Conservation (phyloP, 2,329 filamentous ascomycete genomes). For the Xylaria sp. region DNA sequence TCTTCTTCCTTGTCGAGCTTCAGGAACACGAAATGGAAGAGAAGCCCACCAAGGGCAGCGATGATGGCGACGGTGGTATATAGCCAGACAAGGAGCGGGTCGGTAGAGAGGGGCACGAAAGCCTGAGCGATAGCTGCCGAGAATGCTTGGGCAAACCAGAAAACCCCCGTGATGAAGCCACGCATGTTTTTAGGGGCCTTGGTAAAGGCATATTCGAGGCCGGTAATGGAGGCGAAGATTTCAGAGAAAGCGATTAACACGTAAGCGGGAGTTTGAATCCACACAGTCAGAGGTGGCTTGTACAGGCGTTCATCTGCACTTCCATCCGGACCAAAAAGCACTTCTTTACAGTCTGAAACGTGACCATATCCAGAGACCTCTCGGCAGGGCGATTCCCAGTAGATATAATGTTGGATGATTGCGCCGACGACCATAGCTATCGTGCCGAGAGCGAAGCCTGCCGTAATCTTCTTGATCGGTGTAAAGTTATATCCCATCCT, state of each 20-base stretch:
- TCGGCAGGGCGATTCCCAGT: conserved; percentile 35
- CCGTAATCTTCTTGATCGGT: conserved; percentile 73
- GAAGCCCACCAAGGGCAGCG: conserved; percentile 67
- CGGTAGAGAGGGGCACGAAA: conserved; percentile 64
- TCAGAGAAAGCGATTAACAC: conserved; percentile 68
- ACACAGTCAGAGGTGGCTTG: conserved; percentile 68
- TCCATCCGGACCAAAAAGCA: conserved; percentile 28
- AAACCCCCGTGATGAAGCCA: conserved; percentile 69
- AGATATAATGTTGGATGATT: conserved; percentile 70
- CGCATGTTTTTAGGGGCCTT: conserved; percentile 78
- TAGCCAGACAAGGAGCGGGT: conserved; percentile 79
- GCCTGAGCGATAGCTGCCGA: conserved; percentile 70
- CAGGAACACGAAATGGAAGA: conserved; percentile 78
- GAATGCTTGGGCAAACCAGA: conserved; percentile 68
- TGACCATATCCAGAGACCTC: conserved; percentile 60
- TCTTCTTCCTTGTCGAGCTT: conserved; percentile 73
- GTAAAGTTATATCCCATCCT: conserved; percentile 68
- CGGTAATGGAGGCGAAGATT: conserved; percentile 74
- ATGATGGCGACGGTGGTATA: conserved; percentile 75
- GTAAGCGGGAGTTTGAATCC: conserved; percentile 65
- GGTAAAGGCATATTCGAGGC: conserved; percentile 78
- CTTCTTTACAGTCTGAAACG: conserved; percentile 56
- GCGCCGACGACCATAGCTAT: conserved; percentile 68
- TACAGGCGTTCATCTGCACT: conserved; percentile 41
- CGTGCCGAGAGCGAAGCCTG: conserved; percentile 68